Evolutionary conservation across 306 rosid genomes (phyloP), one percentile per base, ranked within the genome.

Genomic region (Dryas drummondii): DNA sequence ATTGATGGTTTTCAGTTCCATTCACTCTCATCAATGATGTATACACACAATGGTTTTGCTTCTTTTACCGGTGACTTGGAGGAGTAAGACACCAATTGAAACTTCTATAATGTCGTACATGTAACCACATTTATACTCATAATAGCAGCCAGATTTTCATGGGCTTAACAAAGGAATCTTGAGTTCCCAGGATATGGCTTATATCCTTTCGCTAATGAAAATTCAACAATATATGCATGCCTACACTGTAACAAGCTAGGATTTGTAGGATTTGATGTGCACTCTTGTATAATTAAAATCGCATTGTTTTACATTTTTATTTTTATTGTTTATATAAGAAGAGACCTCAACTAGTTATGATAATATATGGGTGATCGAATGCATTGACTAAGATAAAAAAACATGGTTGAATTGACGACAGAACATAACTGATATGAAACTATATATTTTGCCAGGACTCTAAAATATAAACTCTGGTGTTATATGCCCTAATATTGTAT

Each of bases 11-110:
- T 90, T 85, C 89, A 80, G 76, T 94, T 94, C 83, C 98, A 94
- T 86, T 94, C 98, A 67, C 82, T 94, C 49, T 84, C 98, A 65
- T 91, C 98, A 10, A 94, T 94, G 98, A 79, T 94, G 57, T 94
- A 91, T 71, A 88, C 96, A 1, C 97, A 94, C 93, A 94, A 94
- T 70, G 98, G 98, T 84, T 94, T 91, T 80, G 96, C 98, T 83
- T 84, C 97, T 44, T 94, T 94, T 82, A 91, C 93, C 4, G 98
- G 98, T 42, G 94, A 94, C 82, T 71, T 94, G 88, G 98, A 94
- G 71, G 97, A 94, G 98, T 91, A 94, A 81, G 96, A 74, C 86
- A 71, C 77, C 76, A 67, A 19, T 78, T 75, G 54, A 44, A 79
- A 76, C 51, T 71, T 82, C 53, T 26, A 15, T 58, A 15, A 55